phyloP scores from a whole-genome alignment of 2,329 filamentous ascomycete species.

The Sporothrix sp. region DNA sequence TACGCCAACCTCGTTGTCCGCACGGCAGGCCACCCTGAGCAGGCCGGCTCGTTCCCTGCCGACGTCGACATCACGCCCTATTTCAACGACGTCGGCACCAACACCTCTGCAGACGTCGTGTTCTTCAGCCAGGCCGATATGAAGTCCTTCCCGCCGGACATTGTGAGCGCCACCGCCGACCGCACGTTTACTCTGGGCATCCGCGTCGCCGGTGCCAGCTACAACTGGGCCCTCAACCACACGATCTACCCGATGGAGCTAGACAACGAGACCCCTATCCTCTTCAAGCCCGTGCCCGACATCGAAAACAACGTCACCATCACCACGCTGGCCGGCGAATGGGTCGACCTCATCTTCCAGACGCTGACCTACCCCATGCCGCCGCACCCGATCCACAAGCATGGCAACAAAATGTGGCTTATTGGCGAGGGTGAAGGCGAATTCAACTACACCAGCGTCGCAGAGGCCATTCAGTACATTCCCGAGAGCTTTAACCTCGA shows the following conservation, averaged over 20 bases:
- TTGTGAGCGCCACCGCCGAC: constrained; percentile 29
- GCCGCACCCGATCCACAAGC: constrained; percentile 55
- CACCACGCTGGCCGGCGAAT: constrained; percentile 35
- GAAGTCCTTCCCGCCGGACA: constrained; percentile 37
- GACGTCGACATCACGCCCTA: constrained; percentile 11
- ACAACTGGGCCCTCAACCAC: constrained; percentile 44
- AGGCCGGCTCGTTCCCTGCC: too few relatives aligned
- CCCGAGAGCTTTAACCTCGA: constrained; percentile 47
- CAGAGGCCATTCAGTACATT: constrained; percentile 37
- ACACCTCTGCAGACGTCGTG: constrained; percentile 30
- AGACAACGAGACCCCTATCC: constrained; percentile 31
- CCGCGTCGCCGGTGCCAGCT: constrained; percentile 32
- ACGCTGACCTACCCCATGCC: constrained; percentile 37
- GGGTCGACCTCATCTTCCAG: constrained; percentile 47
- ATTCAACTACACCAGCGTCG: constrained; percentile 44
- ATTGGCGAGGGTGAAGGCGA: constrained; percentile 41
- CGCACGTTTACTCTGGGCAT: constrained; percentile 36
- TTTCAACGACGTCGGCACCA: constrained; percentile 40
- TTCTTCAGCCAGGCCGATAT: constrained; percentile 35
- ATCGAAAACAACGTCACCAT: constrained; percentile 37
- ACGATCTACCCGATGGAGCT: constrained; percentile 32
- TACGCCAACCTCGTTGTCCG: constrained; percentile 38
- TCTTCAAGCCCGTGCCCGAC: constrained; percentile 33
- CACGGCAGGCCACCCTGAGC: too few relatives aligned
- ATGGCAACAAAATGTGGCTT: constrained; percentile 49